These are phyloP conservation scores for Roridomyces roridus DNA, from an alignment of 768 basidiomycete species.

Conservation along the genomic window DNA sequence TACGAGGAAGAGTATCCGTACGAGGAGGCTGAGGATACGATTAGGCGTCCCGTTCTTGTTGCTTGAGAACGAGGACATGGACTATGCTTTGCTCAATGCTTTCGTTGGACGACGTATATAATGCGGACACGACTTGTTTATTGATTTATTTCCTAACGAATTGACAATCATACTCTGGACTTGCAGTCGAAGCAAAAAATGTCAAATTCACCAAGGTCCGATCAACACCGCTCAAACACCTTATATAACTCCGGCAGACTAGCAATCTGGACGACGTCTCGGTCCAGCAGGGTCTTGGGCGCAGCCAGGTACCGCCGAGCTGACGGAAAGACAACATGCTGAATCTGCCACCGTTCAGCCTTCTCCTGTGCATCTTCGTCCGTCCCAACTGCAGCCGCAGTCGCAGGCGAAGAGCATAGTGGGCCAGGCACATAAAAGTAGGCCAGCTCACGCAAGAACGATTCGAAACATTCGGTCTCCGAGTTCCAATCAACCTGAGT, in stretches of 20 bases:
- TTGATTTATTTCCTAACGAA: no score
- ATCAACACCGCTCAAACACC: conserved; percentile 91
- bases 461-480: conserved; percentile 85
- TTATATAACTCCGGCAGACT: conserved; percentile 91
- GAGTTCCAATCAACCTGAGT: conserved; percentile 85
- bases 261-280: conserved; percentile 87
- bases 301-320: conserved; percentile 78
- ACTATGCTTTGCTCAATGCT: no score
- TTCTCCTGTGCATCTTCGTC: conserved; percentile 53
- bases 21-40: not conserved
- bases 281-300: conserved; percentile 69
- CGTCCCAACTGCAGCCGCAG: conserved; percentile 17
- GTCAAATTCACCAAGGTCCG: no score
- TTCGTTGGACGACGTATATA: no score
- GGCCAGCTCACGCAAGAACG: conserved; percentile 88
- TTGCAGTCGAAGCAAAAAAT: no score
- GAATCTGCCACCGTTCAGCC: conserved; percentile 83
- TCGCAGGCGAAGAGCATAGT: conserved; percentile 29
- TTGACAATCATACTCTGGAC: no score
- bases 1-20: not conserved
- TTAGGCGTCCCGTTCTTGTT: no score
- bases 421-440: conserved; percentile 87
- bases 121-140: no score
- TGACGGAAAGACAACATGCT: conserved; percentile 90
- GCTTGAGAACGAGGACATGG: no score